These are phyloP conservation scores for Mucor plumbeus DNA, from an alignment of 371 early-diverging fungal genomes.

Conservation along the genomic window DNA sequence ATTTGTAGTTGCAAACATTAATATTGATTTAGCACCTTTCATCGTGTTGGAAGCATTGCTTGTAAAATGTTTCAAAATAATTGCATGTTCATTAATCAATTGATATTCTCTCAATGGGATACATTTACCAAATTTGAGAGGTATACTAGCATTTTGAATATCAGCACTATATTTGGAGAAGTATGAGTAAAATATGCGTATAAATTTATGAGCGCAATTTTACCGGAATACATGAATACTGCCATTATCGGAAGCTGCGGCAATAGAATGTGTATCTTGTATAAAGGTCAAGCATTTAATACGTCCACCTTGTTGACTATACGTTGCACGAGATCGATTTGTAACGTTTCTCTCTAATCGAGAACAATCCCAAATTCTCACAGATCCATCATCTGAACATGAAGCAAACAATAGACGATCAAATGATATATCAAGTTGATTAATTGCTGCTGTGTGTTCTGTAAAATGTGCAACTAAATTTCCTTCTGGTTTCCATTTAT, in stretches of 20 bases:
- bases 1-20: conserved; percentile 79
- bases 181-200: neutral
- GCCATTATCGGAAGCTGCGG: conserved; percentile 86
- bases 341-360: conserved; percentile 85
- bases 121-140: conserved; percentile 68
- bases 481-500: conserved; percentile 57
- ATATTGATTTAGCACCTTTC: conserved; percentile 73
- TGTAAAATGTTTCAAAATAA: conserved; percentile 73
- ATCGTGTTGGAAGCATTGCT: conserved; percentile 58
- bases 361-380: conserved; percentile 88
- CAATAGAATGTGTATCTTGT: conserved; percentile 80
- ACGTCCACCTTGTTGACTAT: conserved; percentile 75
- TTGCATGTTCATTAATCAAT: conserved; percentile 71
- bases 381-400: conserved; percentile 84
- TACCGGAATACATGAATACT: conserved; percentile 82
- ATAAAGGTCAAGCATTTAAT: conserved; percentile 83
- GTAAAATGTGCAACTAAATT: conserved; percentile 80
- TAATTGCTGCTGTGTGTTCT: conserved; percentile 85
- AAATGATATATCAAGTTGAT: conserved; percentile 73
- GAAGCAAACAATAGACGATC: conserved; percentile 86
- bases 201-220: neutral
- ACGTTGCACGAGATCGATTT: conserved; percentile 79
- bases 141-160: conserved; percentile 45
- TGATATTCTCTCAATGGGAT: conserved; percentile 59
- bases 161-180: conserved; percentile 32